Evolutionary conservation across 208 protist species (phyloP).

Genomic region (Leishmania mexicana): DNA sequence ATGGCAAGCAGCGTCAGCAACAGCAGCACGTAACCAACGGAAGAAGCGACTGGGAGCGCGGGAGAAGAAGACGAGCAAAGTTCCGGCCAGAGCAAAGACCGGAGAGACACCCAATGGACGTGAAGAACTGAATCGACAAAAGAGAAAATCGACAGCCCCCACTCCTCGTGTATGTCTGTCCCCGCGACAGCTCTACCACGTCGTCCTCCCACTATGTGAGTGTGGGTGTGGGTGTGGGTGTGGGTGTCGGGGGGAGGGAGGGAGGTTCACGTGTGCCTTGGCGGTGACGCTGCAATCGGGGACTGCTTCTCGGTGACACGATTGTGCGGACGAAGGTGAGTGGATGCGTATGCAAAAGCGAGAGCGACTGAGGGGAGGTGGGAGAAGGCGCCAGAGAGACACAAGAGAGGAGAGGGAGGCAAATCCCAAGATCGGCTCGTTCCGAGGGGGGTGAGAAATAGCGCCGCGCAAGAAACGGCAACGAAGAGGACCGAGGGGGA

Average conservation of each 20-base stretch:
- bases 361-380: background rate
- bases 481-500: background rate
- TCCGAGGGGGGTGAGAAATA: background rate
- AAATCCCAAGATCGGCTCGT: background rate
- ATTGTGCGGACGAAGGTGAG: background rate
- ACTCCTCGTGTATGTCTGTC: too few relatives aligned
- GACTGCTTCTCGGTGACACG: background rate
- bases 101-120: background rate
- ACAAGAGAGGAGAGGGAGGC: background rate
- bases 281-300: background rate
- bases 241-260: too few relatives aligned
- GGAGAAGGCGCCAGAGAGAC: background rate
- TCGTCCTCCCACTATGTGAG: background rate
- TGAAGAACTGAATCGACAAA: background rate
- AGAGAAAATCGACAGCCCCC: background rate
- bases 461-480: background rate
- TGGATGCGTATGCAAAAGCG: background rate
- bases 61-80: background rate
- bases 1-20: conserved; percentile 12
- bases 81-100: background rate
- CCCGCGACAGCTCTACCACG: background rate
- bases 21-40: background rate
- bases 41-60: background rate
- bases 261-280: background rate
- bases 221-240: background rate